phyloP scores from a whole-genome alignment of 148 eudicot species.

The Chenopodium formosanum region DNA sequence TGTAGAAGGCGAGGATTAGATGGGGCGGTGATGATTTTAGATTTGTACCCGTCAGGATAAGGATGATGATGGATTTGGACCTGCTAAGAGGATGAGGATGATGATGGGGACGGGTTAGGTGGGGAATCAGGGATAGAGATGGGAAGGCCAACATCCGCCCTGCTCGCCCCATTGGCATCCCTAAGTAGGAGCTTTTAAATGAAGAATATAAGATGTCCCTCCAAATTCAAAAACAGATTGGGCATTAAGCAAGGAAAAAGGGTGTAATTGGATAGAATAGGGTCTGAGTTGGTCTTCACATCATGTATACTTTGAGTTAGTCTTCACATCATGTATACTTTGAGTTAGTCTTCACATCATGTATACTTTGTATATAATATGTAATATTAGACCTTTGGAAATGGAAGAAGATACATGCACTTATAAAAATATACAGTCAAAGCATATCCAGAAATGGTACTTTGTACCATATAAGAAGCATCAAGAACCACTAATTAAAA shows the following conservation, averaged over 20 bases:
- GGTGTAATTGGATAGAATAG: background rate
- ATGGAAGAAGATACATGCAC: background rate
- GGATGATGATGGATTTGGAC: too few species aligned
- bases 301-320: background rate
- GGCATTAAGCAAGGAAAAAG: background rate
- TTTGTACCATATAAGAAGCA: background rate
- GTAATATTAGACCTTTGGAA: background rate
- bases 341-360: background rate
- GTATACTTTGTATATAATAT: background rate
- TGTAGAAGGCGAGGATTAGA: too few species aligned
- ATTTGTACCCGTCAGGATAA: too few species aligned
- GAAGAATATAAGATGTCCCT: background rate
- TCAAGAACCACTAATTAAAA: conserved; percentile 13
- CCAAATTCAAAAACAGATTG: background rate
- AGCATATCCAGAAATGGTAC: conserved; percentile 4
- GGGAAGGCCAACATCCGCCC: too few species aligned
- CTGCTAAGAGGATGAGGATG: too few species aligned
- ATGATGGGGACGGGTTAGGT: too few species aligned
- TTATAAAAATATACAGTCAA: background rate
- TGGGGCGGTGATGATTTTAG: too few species aligned
- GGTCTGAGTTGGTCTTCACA: background rate
- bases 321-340: background rate
- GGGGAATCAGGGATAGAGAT: too few species aligned
- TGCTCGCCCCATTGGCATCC: too few species aligned
- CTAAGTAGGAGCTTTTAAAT: background rate